A percentile compares a stretch with the other conserved stretches of the same genome.
Conservation (phyloP, 805 yeast genomes). For the Blastobotrys americana region DNA sequence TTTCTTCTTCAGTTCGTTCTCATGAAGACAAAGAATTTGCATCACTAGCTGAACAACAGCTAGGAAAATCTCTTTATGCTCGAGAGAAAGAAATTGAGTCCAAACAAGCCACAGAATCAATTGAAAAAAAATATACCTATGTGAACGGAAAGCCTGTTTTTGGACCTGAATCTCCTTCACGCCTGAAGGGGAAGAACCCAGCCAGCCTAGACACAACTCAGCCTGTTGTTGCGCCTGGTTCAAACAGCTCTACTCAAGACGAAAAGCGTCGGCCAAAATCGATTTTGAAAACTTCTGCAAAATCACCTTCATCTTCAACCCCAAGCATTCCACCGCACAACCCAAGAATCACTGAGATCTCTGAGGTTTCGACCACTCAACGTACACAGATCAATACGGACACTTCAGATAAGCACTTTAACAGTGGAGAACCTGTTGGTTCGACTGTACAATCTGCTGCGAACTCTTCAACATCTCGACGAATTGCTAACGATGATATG, state of each 20-base stretch:
- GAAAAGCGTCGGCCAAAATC: not conserved
- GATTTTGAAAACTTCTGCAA: conserved; percentile 2
- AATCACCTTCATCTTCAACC: too few species aligned
- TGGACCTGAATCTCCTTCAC: conserved; percentile 8
- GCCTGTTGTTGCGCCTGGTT: not conserved
- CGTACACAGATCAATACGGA: not conserved
- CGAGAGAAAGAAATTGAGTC: conserved; percentile 9
- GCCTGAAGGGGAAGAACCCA: not conserved
- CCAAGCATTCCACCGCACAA: not conserved
- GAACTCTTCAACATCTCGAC: not conserved
- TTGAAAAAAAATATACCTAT: not conserved
- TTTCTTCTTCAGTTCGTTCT: conserved; percentile 40
- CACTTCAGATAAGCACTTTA: not conserved
- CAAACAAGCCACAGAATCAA: not conserved
- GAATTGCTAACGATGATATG: conserved; percentile 19
- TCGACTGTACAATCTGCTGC: not conserved
- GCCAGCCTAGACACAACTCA: too few species aligned
- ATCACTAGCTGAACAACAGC: conserved; percentile 23
- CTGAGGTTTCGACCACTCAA: not conserved
- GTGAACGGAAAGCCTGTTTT: not conserved
- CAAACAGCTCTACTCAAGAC: not conserved
- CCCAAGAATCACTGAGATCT: not conserved
- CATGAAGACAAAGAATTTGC: conserved; percentile 25
- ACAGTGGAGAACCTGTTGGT: not conserved
- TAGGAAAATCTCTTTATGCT: conserved; percentile 7